These are phyloP conservation scores for Suaeda aralocaspica DNA, from an alignment of 148 eudicot species.

Conservation along the genomic window DNA sequence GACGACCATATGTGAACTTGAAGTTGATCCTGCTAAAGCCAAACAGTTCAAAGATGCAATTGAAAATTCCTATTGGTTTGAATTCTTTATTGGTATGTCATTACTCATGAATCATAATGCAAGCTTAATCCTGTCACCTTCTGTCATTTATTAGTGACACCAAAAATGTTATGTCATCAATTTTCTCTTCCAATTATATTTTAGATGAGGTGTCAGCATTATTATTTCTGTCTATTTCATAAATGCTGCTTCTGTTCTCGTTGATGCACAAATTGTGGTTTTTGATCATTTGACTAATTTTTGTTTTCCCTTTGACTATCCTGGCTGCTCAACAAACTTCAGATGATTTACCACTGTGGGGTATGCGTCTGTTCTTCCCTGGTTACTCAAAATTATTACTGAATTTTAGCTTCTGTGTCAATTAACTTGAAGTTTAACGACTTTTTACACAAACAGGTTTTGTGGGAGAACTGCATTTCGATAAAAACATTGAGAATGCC, in stretches of 20 bases:
- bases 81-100: constrained; percentile 80
- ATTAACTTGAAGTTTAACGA: constrained; percentile 9
- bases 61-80: constrained; percentile 91
- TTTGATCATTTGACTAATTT: constrained; percentile 18
- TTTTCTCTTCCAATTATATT: background rate
- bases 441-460: constrained; percentile 47
- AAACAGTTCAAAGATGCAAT: constrained; percentile 84
- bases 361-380: constrained; percentile 41
- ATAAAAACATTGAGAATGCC: constrained; percentile 53
- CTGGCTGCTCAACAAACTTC: constrained; percentile 32
- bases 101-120: background rate
- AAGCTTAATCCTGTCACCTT: background rate
- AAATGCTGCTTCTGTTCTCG: background rate
- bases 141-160: background rate
- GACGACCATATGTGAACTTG: constrained; percentile 62
- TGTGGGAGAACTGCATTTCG: constrained; percentile 77
- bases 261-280: constrained; percentile 1
- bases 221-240: background rate
- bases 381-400: constrained; percentile 13
- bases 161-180: background rate
- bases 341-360: constrained; percentile 87
- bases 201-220: background rate
- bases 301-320: constrained; percentile 22
- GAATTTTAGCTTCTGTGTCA: constrained; percentile 4
- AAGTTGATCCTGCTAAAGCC: constrained; percentile 70